These are phyloP conservation scores for Staphylotrichum tortipilum DNA, from an alignment of 495 filamentous ascomycete species.

Conservation along the genomic window DNA sequence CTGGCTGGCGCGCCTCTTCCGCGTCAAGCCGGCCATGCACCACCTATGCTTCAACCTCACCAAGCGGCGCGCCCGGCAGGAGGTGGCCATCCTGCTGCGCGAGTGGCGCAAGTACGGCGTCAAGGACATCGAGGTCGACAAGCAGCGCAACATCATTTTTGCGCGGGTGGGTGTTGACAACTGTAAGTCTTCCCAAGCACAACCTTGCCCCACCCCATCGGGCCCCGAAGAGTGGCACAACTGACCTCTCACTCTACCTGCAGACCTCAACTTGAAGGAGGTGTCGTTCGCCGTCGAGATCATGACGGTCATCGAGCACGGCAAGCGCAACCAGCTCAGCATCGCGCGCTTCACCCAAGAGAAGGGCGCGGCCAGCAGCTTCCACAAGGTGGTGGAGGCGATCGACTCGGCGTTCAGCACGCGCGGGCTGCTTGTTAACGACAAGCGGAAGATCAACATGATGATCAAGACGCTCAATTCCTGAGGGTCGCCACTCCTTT, in stretches of 20 bases:
- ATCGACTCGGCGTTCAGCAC: slow-evolving; percentile 52
- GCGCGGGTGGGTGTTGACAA: slow-evolving; percentile 67
- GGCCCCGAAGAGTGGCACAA: no score
- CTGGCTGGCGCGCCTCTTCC: slow-evolving; percentile 81
- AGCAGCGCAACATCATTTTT: slow-evolving; percentile 61
- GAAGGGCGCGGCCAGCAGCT: slow-evolving; percentile 74
- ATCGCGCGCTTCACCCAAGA: slow-evolving; percentile 82
- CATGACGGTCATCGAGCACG: slow-evolving; percentile 75
- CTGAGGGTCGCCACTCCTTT: slow-evolving; percentile 6
- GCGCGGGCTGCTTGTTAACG: slow-evolving; percentile 57
- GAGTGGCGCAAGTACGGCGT: slow-evolving; percentile 78
- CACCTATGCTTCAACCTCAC: slow-evolving; percentile 65
- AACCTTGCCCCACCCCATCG: no score
- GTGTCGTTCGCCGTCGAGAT: slow-evolving; percentile 76
- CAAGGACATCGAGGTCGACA: slow-evolving; percentile 64
- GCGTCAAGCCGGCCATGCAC: slow-evolving; percentile 71
- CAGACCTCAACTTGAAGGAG: slow-evolving; percentile 65
- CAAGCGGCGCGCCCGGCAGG: slow-evolving; percentile 60
- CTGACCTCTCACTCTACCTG: background rate
- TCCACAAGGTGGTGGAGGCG: slow-evolving; percentile 71
- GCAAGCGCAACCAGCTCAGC: slow-evolving; percentile 55
- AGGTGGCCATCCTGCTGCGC: slow-evolving; percentile 60
- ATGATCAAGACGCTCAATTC: slow-evolving; percentile 55
- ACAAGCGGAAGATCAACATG: slow-evolving; percentile 55
- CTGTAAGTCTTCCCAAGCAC: slow-evolving; percentile 54